phyloP scores from a whole-genome alignment of 495 filamentous ascomycete genomes.

The Trichoderma virens region DNA sequence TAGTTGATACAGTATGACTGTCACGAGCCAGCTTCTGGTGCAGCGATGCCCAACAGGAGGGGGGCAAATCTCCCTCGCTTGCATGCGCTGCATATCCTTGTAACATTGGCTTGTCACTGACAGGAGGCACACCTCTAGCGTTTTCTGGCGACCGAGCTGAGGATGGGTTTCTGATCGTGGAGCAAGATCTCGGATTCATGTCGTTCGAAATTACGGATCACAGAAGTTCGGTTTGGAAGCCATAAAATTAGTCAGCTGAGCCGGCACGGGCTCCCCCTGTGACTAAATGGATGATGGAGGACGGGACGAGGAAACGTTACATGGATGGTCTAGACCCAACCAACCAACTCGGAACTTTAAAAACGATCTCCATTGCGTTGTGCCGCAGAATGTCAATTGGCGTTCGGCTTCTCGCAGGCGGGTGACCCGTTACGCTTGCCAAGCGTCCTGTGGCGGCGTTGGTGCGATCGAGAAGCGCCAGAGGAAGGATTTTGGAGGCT shows the following conservation, averaged over 20 bases:
- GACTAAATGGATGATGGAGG: neutral
- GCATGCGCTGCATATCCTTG: neutral
- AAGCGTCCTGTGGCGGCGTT: neutral
- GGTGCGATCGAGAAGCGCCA: neutral
- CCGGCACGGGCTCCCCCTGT: neutral
- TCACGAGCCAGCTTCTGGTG: neutral
- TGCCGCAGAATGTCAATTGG: neutral
- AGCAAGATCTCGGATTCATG: neutral
- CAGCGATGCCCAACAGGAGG: neutral
- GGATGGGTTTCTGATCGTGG: neutral
- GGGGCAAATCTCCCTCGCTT: neutral
- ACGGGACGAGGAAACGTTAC: constrained; percentile 7
- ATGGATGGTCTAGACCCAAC: neutral
- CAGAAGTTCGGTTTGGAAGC: no score
- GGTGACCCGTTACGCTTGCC: neutral
- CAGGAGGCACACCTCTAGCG: no score
- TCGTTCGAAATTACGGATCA: neutral
- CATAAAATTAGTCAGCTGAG: neutral
- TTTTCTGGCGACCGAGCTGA: neutral
- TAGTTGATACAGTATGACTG: neutral
- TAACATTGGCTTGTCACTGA: neutral
- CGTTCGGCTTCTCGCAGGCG: constrained; percentile 3
- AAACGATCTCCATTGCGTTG: neutral
- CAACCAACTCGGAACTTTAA: neutral
- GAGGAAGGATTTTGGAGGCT: neutral